phyloP scores from a whole-genome alignment of 2,329 filamentous ascomycete species.

The Bertia moriformis region DNA sequence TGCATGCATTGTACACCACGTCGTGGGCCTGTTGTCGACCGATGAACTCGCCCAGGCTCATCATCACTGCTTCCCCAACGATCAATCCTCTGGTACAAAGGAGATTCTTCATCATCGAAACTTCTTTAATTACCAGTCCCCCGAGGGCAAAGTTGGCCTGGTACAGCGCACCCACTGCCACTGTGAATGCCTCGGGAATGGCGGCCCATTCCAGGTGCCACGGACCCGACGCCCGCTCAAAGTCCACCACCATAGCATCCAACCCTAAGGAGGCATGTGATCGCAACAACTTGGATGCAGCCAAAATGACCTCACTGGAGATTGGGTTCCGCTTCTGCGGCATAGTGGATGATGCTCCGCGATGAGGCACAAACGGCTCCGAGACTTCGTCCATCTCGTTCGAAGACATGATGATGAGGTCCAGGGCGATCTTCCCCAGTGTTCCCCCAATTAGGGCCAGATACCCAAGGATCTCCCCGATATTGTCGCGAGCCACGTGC shows the following conservation, averaged over 20 bases:
- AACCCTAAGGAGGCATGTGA: slow-evolving; percentile 34
- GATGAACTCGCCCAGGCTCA: slow-evolving; percentile 35
- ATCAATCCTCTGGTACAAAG: slow-evolving; percentile 34
- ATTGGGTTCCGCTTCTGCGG: slow-evolving; percentile 45
- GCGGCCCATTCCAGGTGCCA: slow-evolving; percentile 46
- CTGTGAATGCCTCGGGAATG: slow-evolving; percentile 35
- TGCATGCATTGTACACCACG: slow-evolving; percentile 38
- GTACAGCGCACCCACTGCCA: slow-evolving; percentile 32
- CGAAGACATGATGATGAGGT: slow-evolving; percentile 41
- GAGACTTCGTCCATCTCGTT: slow-evolving; percentile 38
- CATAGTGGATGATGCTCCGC: slow-evolving; percentile 39
- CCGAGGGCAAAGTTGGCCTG: slow-evolving; percentile 37
- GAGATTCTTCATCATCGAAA: slow-evolving; percentile 33
- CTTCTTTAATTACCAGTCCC: slow-evolving; percentile 32
- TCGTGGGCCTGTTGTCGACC: slow-evolving; percentile 38
- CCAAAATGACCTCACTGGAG: slow-evolving; percentile 38
- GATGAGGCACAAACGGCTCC: slow-evolving; percentile 37
- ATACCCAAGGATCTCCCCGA: slow-evolving; percentile 36
- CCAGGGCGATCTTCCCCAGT: slow-evolving; percentile 37
- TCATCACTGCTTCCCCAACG: slow-evolving; percentile 45
- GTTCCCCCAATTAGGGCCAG: slow-evolving; percentile 35
- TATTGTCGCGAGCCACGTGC: slow-evolving; percentile 37
- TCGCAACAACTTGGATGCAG: slow-evolving; percentile 34
- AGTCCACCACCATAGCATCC: slow-evolving; percentile 41
- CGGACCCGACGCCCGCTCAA: slow-evolving; percentile 39